Evolutionary conservation across 805 yeast species (phyloP), one percentile per base, ranked within the genome.

Genomic region (Saccharomycopsis javanensis): DNA sequence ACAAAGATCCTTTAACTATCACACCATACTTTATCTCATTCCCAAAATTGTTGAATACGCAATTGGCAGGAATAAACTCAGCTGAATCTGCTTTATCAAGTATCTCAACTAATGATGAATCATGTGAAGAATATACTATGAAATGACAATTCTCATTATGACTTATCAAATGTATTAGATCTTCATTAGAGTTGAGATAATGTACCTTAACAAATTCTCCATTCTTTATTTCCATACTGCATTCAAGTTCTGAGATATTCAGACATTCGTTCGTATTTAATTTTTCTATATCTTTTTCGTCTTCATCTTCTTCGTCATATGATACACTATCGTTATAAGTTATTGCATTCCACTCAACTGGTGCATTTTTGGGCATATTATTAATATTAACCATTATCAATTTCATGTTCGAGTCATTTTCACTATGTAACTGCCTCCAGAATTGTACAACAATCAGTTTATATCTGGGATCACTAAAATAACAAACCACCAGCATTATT

Each of bases 261-360:
- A 16, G 18, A 6, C 10, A n/a, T 5, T 11, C 35, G 5, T 48
- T 18, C 3, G n/a, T 46, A 27, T n/a, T 20, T 8, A 54, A n/a
- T 5, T 62, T 67, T 15, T 63, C 63, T 27, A n/a, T n/a, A n/a
- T 64, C 68, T 20, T 67, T 68, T 2, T 66, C 72, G 20, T 67
- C 71, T 11, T 69, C 75, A 1, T 61, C 63, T 2, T 64, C 71
- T n/a, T 66, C 61, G 1, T 65, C 67, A 30, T 57, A 51, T 10
- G 71, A 10, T 13, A 15, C 76, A 37, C 71, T 78, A 48, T 74
- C 75, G 57, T 77, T 75, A 60, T 75, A 80, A 4, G 81, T 68
- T 3, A 79, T 60, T 0, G 92, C 95, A 37, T 84, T 80, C 92
- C 95, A 86, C 70, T 88, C 96, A 34, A 85, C 78, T 20, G 67